Evolutionary conservation across 441 rosid genomes (phyloP).

Genomic region (Omphalea diandra): DNA sequence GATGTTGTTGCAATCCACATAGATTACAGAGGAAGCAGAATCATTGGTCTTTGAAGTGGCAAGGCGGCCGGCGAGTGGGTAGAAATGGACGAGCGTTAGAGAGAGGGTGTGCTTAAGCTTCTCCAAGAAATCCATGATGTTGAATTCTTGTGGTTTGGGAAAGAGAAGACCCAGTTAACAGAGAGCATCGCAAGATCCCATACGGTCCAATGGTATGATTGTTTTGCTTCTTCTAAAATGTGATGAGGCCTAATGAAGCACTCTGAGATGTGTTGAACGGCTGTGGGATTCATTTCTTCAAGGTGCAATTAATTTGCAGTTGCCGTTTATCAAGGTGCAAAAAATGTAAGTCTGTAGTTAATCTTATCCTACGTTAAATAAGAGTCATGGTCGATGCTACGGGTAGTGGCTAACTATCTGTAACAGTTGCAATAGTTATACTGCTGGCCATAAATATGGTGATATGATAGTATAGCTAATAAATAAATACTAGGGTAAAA

Average conservation of each 20-base stretch:
- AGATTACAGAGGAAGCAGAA: conserved; percentile 42
- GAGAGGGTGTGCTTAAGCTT: conserved; percentile 51
- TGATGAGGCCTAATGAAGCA: conserved; percentile 45
- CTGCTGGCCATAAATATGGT: too few relatives aligned
- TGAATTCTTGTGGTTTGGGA: conserved; percentile 41
- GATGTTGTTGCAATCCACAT: conserved; percentile 49
- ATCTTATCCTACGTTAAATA: too few relatives aligned
- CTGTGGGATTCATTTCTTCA: conserved; percentile 32
- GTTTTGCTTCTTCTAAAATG: conserved; percentile 33
- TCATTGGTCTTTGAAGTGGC: conserved; percentile 26
- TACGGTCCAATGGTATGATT: conserved; percentile 47
- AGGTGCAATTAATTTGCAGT: too few relatives aligned
- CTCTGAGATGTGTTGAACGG: conserved; percentile 41
- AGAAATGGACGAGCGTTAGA: conserved; percentile 59
- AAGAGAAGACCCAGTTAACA: conserved; percentile 58
- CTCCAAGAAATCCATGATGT: conserved; percentile 29
- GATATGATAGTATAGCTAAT: too few relatives aligned
- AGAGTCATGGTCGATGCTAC: too few relatives aligned
- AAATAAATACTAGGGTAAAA: too few relatives aligned
- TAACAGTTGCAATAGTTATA: too few relatives aligned
- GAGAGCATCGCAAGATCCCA: conserved; percentile 69
- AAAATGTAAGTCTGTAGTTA: too few relatives aligned
- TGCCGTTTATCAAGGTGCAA: too few relatives aligned
- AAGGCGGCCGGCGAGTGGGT: conserved; percentile 71
- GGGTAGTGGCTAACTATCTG: too few relatives aligned